phyloP scores from a whole-genome alignment of 73 alveolate genomes.

The Tetrahymena elliotti region DNA sequence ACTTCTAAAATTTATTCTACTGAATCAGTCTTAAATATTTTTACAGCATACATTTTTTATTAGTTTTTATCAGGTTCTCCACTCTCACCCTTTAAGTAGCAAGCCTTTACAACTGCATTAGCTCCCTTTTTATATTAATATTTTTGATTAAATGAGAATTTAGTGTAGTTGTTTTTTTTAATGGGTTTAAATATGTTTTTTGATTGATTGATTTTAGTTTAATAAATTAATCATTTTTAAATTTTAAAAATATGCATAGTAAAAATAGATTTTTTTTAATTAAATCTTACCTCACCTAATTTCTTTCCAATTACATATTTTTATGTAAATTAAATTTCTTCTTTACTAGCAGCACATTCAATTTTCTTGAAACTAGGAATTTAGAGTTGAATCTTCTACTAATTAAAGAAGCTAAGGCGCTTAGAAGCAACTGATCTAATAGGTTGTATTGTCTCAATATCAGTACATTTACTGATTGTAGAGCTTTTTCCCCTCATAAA shows the following conservation, averaged over 20 bases:
- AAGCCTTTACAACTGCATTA: background rate
- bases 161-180: background rate
- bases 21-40: background rate
- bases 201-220: background rate
- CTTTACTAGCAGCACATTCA: background rate
- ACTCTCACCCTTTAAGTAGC: background rate
- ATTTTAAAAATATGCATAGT: background rate
- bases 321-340: background rate
- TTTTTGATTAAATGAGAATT: background rate
- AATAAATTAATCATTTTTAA: background rate
- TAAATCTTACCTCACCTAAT: background rate
- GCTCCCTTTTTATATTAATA: background rate
- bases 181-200: too few relatives aligned
- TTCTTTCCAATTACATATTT: background rate
- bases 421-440: background rate
- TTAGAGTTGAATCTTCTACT: background rate
- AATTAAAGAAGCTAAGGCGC: background rate
- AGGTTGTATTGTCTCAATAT: background rate
- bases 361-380: background rate
- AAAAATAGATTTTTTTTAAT: background rate
- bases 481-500: background rate
- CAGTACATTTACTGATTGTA: background rate
- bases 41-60: background rate
- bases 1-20: background rate
- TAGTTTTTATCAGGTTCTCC: background rate